phyloP scores from a whole-genome alignment of 1,139 yeast genomes.

The Geotrichum fermentans region DNA sequence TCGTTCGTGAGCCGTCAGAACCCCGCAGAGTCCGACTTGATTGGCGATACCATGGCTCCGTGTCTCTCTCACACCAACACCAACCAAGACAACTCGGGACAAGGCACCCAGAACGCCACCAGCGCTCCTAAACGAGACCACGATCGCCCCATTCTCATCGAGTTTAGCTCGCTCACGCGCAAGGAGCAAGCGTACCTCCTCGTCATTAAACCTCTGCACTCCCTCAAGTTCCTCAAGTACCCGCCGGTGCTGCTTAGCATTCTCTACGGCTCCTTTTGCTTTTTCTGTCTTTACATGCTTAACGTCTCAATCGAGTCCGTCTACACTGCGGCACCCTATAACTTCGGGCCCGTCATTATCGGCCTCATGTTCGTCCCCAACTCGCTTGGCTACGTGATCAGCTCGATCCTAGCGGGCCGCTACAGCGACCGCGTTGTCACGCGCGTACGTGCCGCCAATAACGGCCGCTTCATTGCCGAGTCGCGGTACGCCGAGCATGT shows the following conservation, averaged over 20 bases:
- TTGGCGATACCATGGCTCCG: slow-evolving; percentile 10
- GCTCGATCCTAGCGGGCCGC: slow-evolving; percentile 70
- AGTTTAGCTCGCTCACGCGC: slow-evolving; percentile 4
- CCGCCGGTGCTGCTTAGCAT: slow-evolving; percentile 73
- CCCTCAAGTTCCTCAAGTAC: slow-evolving; percentile 38
- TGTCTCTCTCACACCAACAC: slow-evolving; percentile 3
- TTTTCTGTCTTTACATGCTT: slow-evolving; percentile 64
- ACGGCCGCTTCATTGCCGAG: slow-evolving; percentile 71
- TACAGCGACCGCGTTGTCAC: slow-evolving; percentile 66
- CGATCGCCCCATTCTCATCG: neutral
- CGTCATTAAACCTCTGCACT: slow-evolving; percentile 36
- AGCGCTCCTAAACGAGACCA: neutral
- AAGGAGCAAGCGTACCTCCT: slow-evolving; percentile 22
- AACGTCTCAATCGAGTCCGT: slow-evolving; percentile 67
- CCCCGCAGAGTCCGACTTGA: neutral
- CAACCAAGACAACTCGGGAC: neutral
- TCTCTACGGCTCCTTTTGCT: slow-evolving; percentile 60
- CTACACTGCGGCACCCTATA: slow-evolving; percentile 63
- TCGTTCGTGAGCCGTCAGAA: neutral
- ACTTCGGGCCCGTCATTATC: slow-evolving; percentile 57
- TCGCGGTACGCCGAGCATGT: slow-evolving; percentile 75
- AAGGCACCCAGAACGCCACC: slow-evolving; percentile 2
- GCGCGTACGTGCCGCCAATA: slow-evolving; percentile 42
- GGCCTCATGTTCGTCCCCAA: slow-evolving; percentile 82
- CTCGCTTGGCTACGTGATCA: slow-evolving; percentile 68